Base-by-base conservation (phyloP, 2,329 filamentous ascomycete genomes). In the Alternaria alternata region DNA sequence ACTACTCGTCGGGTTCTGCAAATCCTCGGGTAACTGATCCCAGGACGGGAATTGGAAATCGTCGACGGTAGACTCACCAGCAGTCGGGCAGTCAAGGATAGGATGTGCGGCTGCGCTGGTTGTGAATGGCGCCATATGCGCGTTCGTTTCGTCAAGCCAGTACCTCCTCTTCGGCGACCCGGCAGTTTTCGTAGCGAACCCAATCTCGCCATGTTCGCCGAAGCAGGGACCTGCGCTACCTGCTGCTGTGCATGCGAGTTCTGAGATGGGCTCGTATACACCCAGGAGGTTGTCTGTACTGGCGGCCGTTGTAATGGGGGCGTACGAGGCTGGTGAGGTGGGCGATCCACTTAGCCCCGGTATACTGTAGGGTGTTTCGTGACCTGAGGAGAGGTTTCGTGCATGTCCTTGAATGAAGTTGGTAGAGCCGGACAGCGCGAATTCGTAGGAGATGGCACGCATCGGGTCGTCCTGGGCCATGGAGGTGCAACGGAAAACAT, bases 41-140 rank as follows among this genome's bases (percentile, higher is more conserved):
- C 73, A 76, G 8, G 61, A 67, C 2, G 70, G 64, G 18, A 76
- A 67, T 3, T 66, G 65, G 47, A 75, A 73, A 39, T 69, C 62
- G 1, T 63, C 54, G 22, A 51, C 52, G 11, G 53, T 51, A 22
- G 44, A 22, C 11, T 57, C 57, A 18, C 44, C 43, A 22, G 51
- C 39, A 22, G 54, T 65, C 22, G 42, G 12, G n/a, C 54, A 54
- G 14, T 63, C 51, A 47, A 60, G 42, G 6, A 52, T 26, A 11
- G 51, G 42, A 46, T 24, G 30, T 34, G 43, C 48, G 38, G 24
- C 34, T 30, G 49, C 20, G 24, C 18, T 58, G 34, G 34, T 32
- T 36, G 32, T 12, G 11, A 65, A 58, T 1, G 60, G 55, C 7
- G 30, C 38, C 56, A 58, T 28, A 14, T 56, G 36, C 7, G 61